These are phyloP conservation scores for Fusarium nurragi DNA, from an alignment of 2,329 filamentous ascomycete genomes.

Conservation along the genomic window DNA sequence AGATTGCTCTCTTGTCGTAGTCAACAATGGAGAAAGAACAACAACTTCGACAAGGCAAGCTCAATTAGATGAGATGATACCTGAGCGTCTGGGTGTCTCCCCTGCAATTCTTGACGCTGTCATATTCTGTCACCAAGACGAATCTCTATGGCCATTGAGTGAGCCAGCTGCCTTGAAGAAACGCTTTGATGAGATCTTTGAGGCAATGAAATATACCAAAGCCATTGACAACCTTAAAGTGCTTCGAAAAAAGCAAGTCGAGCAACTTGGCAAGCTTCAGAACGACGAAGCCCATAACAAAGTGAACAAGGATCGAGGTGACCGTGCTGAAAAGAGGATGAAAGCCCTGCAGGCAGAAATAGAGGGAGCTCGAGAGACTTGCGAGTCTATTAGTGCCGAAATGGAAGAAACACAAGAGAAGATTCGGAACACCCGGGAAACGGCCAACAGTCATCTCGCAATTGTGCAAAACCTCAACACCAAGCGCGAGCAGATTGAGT, in stretches of 20 bases:
- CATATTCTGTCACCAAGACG: conserved; percentile 98
- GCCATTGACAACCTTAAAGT: conserved; percentile 95
- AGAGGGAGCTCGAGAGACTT: conserved; percentile 66
- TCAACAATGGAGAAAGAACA: conserved; percentile 81
- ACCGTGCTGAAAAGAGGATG: conserved; percentile 73
- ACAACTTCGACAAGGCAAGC: conserved; percentile 81
- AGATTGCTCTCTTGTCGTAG: conserved; percentile 79
- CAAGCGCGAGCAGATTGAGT: conserved; percentile 78
- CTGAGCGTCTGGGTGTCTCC: conserved; percentile 87
- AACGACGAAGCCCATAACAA: conserved; percentile 81
- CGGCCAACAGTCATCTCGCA: conserved; percentile 77
- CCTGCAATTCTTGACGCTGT: conserved; percentile 91
- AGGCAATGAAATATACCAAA: conserved; percentile 95
- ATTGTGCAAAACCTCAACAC: conserved; percentile 79
- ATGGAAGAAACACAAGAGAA: conserved; percentile 68
- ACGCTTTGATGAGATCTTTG: conserved; percentile 97
- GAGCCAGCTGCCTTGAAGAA: conserved; percentile 88
- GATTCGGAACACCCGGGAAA: conserved; percentile 73
- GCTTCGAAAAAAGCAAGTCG: conserved; percentile 82
- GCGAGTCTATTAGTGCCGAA: conserved; percentile 65
- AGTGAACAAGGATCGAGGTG: conserved; percentile 83
- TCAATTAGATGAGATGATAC: conserved; percentile 85
- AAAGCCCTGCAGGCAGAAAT: conserved; percentile 73
- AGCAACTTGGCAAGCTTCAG: conserved; percentile 77
- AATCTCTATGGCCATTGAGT: conserved; percentile 96